phyloP scores from a whole-genome alignment of 495 filamentous ascomycete genomes.

The Penicillium desertorum region DNA sequence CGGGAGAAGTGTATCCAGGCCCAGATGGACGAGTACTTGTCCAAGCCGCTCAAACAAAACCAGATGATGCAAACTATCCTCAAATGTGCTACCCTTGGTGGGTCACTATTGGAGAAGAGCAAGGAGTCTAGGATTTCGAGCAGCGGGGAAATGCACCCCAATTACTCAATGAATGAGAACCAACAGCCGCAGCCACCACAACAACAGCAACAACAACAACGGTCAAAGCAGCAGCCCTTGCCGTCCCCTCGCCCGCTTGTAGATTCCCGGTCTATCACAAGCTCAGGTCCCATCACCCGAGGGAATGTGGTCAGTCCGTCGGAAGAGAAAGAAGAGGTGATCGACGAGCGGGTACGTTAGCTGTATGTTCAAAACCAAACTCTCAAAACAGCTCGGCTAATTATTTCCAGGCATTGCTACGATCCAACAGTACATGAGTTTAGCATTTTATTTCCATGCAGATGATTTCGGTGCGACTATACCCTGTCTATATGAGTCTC shows the following conservation, averaged over 20 bases:
- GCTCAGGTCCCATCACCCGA: conserved; percentile 53
- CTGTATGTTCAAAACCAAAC: conserved; percentile 17
- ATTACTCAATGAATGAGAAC: conserved; percentile 33
- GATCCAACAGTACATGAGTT: conserved; percentile 43
- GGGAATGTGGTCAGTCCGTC: conserved; percentile 61
- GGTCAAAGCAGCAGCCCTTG: conserved; percentile 22
- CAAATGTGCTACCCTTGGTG: conserved; percentile 90
- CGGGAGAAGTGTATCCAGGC: conserved; percentile 97
- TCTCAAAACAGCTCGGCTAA: conserved; percentile 24
- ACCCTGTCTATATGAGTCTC: conserved; percentile 36
- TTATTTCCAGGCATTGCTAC: conserved; percentile 34
- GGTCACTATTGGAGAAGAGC: conserved; percentile 75
- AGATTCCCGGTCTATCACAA: conserved; percentile 61
- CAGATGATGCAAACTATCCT: conserved; percentile 98
- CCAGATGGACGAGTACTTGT: conserved; percentile 99
- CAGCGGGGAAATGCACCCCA: conserved; percentile 52
- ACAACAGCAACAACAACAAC: conserved; percentile 21
- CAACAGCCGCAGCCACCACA: conserved; percentile 25
- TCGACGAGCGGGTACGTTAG: conserved; percentile 68
- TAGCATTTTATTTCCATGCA: conserved; percentile 25
- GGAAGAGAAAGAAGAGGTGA: conserved; percentile 62
- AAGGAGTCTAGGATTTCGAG: conserved; percentile 58
- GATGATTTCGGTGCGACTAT: conserved; percentile 29
- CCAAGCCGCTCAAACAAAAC: conserved; percentile 96
- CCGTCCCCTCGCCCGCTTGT: conserved; percentile 44